Evolutionary conservation across 2,329 filamentous ascomycete species (phyloP), one percentile per base, ranked within the genome.

Genomic region (Magnaporthales sp.): DNA sequence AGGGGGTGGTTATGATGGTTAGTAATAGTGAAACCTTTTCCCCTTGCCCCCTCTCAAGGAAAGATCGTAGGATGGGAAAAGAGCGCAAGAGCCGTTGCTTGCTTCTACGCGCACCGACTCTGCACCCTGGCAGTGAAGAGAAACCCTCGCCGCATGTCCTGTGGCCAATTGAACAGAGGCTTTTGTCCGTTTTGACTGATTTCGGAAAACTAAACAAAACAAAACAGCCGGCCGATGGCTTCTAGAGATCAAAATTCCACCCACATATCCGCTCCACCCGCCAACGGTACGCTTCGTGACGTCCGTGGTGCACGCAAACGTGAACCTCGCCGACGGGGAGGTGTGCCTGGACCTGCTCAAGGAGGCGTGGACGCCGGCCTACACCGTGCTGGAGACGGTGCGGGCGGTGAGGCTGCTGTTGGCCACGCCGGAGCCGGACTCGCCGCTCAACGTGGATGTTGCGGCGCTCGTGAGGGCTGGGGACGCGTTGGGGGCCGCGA

Each of bases 321-420:
- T 87, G 32, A 81, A 82, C 65, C 81, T 85, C 69, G 72, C 83
- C 71, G 93, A 87, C 2, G 95, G 95, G 71, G 93, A 97, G 78
- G 95, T 99, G 74, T 99, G 95, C 77, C 86, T 98, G 30, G 95
- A 97, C 75, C 84, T 98, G 69, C 83, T 99, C 68, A 84, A 85
- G 74, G 84, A 89, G 66, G 84, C 85, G 22, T 98, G 94, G 94
- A 90, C 91, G 68, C 91, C 93, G 1, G 88, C 92, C 22, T 95
- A 97, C 77, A 93, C 89, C 56, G 84, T 98, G 24, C 84, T 89
- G 46, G 86, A 89, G 73, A 90, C 89, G 68, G 80, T 94, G 73
- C 89, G 90, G 72, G 87, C 87, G 62, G 84, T 94, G 70, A 86
- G 90, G 70, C 84, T 91, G 80, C 81, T 95, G 72, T 80, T 92